phyloP scores from a whole-genome alignment of 2,329 filamentous ascomycete genomes.

The Pseudogymnoascus sp. region DNA sequence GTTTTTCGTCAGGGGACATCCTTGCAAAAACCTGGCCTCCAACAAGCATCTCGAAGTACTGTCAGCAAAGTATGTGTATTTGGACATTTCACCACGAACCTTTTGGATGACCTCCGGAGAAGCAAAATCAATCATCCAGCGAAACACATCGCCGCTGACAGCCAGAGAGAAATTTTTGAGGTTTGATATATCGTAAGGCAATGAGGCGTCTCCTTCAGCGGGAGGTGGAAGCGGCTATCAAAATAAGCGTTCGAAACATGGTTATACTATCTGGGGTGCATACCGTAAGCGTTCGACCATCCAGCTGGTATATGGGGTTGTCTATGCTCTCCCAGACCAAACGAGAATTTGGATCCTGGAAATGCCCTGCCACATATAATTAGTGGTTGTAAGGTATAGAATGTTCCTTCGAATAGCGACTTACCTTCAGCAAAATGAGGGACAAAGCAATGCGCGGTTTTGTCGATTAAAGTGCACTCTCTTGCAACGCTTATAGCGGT shows the following conservation, averaged over 20 bases:
- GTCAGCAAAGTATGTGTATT: constrained; percentile 14
- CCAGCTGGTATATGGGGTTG: constrained; percentile 68
- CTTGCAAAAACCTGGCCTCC: constrained; percentile 89
- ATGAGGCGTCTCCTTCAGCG: constrained; percentile 67
- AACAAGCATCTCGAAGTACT: constrained; percentile 66
- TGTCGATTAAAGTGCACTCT: constrained; percentile 78
- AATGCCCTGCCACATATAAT: constrained; percentile 47
- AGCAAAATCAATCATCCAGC: constrained; percentile 92
- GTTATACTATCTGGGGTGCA: constrained; percentile 18
- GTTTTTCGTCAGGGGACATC: constrained; percentile 98
- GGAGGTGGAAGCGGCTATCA: constrained; percentile 63
- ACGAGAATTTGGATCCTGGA: constrained; percentile 63
- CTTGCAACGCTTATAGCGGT: constrained; percentile 93
- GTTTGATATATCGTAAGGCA: constrained; percentile 78
- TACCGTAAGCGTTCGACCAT: constrained; percentile 69
- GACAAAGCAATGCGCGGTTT: constrained; percentile 81
- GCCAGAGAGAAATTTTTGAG: constrained; percentile 82
- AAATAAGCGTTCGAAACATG: constrained; percentile 14
- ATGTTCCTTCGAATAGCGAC: constrained; percentile 15
- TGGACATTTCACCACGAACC: constrained; percentile 36
- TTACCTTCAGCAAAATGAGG: constrained; percentile 75
- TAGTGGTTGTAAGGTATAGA: neutral
- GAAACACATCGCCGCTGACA: constrained; percentile 87
- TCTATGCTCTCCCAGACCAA: constrained; percentile 95
- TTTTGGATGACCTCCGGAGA: constrained; percentile 69